A percentile compares a stretch with the other conserved stretches of the same genome.
phyloP scores from a whole-genome alignment of 2,329 filamentous ascomycete genomes.

The Periconia sp. region DNA sequence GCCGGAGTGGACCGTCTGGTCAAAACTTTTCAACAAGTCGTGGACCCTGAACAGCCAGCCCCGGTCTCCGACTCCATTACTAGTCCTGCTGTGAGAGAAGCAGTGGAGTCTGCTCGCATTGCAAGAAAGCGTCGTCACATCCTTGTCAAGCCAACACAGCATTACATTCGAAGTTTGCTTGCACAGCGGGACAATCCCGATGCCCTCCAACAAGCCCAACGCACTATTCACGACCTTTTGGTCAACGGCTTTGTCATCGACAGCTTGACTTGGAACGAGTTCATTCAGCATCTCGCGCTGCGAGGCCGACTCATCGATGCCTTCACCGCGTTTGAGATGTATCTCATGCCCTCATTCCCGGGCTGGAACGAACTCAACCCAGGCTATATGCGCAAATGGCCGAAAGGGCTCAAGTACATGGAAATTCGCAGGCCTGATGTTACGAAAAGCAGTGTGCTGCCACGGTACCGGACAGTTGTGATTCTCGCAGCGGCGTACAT shows the following conservation, averaged over 20 bases:
- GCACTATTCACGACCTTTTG: conserved; percentile 57
- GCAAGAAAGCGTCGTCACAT: conserved; percentile 49
- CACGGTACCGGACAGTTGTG: conserved; percentile 49
- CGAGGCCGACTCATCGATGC: conserved; percentile 64
- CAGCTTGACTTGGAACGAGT: conserved; percentile 77
- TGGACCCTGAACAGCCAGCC: conserved; percentile 35
- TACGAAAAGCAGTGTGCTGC: conserved; percentile 32
- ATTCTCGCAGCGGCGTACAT: conserved; percentile 43
- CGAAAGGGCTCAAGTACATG: conserved; percentile 28
- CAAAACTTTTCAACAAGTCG: conserved; percentile 32
- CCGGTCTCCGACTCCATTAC: conserved; percentile 20
- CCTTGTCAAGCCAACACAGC: conserved; percentile 51
- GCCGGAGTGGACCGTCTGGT: conserved; percentile 50
- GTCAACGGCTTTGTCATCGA: conserved; percentile 72
- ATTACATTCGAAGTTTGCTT: conserved; percentile 56
- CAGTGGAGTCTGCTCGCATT: conserved; percentile 23
- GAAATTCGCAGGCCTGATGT: conserved; percentile 30
- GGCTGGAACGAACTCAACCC: conserved; percentile 61
- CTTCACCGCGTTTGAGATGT: conserved; percentile 72
- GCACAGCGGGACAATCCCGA: conserved; percentile 50
- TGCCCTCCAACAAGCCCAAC: conserved; percentile 32
- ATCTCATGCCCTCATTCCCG: conserved; percentile 76
- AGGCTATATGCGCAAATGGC: conserved; percentile 23
- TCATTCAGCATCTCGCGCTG: conserved; percentile 68
- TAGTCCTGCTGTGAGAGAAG: conserved; percentile 20